phyloP scores from a whole-genome alignment of 2,329 filamentous ascomycete species.

The Stachybotrys echinatus region DNA sequence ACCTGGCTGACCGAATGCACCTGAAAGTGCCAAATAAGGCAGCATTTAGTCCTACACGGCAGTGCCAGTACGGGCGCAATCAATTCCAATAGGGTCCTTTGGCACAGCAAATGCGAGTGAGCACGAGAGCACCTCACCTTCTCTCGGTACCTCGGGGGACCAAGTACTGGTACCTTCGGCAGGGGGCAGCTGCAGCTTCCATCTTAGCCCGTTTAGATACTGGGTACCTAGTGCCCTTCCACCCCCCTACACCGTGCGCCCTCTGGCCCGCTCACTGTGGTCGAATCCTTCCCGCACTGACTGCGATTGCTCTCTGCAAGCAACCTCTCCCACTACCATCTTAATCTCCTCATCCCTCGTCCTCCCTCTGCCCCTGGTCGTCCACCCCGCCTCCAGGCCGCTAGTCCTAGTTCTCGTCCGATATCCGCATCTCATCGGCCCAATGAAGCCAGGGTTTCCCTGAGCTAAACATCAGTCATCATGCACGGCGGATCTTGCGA shows the following conservation, averaged over 20 bases:
- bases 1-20: too few species aligned
- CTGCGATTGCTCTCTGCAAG: background rate
- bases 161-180: background rate
- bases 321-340: background rate
- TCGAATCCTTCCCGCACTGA: background rate
- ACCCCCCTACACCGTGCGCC: background rate
- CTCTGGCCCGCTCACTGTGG: background rate
- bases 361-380: too few species aligned
- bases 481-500: background rate
- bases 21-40: background rate
- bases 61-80: too few species aligned
- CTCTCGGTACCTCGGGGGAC: too few species aligned
- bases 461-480: background rate
- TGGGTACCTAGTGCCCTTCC: too few species aligned
- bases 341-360: background rate
- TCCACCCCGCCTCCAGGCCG: too few species aligned
- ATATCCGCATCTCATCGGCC: background rate
- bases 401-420: background rate
- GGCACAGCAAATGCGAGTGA: too few species aligned
- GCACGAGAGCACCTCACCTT: too few species aligned
- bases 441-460: background rate
- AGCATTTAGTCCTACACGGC: too few species aligned
- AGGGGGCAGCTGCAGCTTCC: background rate
- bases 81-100: too few species aligned
- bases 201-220: too few species aligned